A percentile compares a stretch with the other conserved stretches of the same genome.
Evolutionary conservation across 2,329 filamentous ascomycete species (phyloP).

Genomic region (Arthroderma uncinatum): DNA sequence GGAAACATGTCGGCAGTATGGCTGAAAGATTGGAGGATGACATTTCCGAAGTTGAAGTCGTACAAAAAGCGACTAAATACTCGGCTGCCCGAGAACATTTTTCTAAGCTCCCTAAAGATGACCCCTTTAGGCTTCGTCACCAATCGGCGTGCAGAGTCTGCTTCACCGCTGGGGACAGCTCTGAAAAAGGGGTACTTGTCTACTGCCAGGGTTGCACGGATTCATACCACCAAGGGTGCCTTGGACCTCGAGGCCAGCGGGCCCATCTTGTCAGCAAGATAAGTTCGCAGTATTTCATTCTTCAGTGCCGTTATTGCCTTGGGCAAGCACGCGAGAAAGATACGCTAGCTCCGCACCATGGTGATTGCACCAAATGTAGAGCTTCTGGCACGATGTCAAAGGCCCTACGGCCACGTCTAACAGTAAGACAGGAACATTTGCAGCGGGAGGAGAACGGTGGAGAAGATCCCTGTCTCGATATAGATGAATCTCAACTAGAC

Average conservation of each 20-base stretch:
- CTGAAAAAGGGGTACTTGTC: constrained; percentile 58
- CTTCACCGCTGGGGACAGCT: constrained; percentile 37
- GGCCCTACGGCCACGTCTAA: constrained; percentile 62
- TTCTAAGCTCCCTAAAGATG: constrained; percentile 47
- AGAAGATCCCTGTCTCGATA: constrained; percentile 59
- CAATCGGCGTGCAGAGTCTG: constrained; percentile 63
- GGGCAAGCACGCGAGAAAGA: constrained; percentile 59
- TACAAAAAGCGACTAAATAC: constrained; percentile 12
- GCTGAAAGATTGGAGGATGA: constrained; percentile 42
- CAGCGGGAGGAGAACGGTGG: constrained; percentile 68
- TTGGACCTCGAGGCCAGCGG: constrained; percentile 59
- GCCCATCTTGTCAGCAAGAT: constrained; percentile 91
- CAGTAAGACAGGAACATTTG: constrained; percentile 70
- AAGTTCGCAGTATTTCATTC: constrained; percentile 61
- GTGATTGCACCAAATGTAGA: constrained; percentile 60
- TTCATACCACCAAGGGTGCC: constrained; percentile 70
- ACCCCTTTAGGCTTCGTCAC: constrained; percentile 61
- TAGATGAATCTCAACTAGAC: constrained; percentile 57
- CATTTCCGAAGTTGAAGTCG: constrained; percentile 21
- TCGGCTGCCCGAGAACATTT: constrained; percentile 63
- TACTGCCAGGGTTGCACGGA: constrained; percentile 85
- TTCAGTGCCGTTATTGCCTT: constrained; percentile 84
- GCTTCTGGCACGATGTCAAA: constrained; percentile 55
- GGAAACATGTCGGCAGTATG: constrained; percentile 26
- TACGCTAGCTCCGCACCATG: constrained; percentile 54